These are phyloP conservation scores for Chenopodium album DNA, from an alignment of 148 eudicot genomes.

Conservation along the genomic window DNA sequence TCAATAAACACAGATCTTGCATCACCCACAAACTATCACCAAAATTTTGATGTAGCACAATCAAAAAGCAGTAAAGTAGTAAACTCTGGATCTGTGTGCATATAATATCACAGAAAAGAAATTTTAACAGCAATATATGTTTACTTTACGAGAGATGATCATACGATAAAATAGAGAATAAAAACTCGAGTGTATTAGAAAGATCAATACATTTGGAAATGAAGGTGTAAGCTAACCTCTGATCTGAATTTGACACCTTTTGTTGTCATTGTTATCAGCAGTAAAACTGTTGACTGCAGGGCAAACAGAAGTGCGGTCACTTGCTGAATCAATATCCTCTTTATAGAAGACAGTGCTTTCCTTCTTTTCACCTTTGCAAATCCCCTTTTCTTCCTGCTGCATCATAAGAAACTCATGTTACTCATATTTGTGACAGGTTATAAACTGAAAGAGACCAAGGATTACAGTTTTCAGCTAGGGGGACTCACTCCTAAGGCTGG, in stretches of 20 bases:
- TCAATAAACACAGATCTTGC: not conserved
- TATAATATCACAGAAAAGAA: not conserved
- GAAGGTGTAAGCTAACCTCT: conserved; percentile 35
- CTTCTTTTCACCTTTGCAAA: conserved; percentile 26
- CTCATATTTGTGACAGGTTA: not conserved
- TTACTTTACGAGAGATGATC: not conserved
- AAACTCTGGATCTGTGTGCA: not conserved
- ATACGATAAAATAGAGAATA: not conserved
- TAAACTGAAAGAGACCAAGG: not conserved
- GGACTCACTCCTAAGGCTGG: conserved; percentile 36
- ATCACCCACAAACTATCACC: not conserved
- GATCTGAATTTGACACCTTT: conserved; percentile 28
- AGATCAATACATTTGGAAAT: not conserved
- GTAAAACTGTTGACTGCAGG: conserved; percentile 15
- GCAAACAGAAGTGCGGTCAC: conserved; percentile 22
- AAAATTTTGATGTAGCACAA: not conserved
- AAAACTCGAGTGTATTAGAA: not conserved
- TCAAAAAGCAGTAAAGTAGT: not conserved
- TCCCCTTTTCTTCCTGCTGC: conserved; percentile 39
- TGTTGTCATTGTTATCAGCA: conserved; percentile 13
- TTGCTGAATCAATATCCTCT: conserved; percentile 11
- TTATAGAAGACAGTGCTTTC: not conserved
- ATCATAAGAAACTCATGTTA: conserved; percentile 13
- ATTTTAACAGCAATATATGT: not conserved
- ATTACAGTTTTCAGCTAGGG: not conserved